Conservation (phyloP, 2,329 filamentous ascomycete genomes). For the Tolypocladium amazonense region DNA sequence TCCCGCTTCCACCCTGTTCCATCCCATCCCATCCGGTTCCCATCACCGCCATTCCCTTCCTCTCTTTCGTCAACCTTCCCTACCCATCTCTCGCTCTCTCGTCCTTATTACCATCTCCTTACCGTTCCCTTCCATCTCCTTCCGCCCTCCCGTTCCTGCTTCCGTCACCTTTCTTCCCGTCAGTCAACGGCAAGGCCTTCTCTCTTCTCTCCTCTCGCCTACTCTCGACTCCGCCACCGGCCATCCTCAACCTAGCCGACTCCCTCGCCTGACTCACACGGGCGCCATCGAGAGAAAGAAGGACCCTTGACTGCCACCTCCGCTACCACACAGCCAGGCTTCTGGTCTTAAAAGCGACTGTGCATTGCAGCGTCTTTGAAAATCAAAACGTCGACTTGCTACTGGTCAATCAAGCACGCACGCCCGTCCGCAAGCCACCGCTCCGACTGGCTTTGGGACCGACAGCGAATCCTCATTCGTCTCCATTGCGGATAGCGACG, state of each 20-base stretch:
- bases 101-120: constrained; percentile 12
- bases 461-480: not conserved
- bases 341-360: not conserved
- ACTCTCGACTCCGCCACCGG: not conserved
- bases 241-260: constrained; percentile 11
- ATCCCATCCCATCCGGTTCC: constrained; percentile 20
- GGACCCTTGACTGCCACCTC: constrained; percentile 5
- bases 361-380: not conserved
- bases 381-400: not conserved
- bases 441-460: not conserved
- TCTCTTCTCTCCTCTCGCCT: constrained; percentile 19
- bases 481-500: not conserved
- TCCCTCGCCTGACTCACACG: constrained; percentile 9
- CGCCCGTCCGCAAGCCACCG: not conserved
- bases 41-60: constrained; percentile 24
- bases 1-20: constrained; percentile 21
- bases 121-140: constrained; percentile 15
- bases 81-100: constrained; percentile 15
- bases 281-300: constrained; percentile 22
- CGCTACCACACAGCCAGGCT: not conserved
- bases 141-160: constrained; percentile 10
- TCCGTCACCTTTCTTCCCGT: constrained; percentile 3
- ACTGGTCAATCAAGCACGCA: not conserved
- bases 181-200: constrained; percentile 20
- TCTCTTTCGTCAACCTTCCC: constrained; percentile 9